phyloP scores from a whole-genome alignment of 2,329 filamentous ascomycete species.

The Fusarium sacchari region DNA sequence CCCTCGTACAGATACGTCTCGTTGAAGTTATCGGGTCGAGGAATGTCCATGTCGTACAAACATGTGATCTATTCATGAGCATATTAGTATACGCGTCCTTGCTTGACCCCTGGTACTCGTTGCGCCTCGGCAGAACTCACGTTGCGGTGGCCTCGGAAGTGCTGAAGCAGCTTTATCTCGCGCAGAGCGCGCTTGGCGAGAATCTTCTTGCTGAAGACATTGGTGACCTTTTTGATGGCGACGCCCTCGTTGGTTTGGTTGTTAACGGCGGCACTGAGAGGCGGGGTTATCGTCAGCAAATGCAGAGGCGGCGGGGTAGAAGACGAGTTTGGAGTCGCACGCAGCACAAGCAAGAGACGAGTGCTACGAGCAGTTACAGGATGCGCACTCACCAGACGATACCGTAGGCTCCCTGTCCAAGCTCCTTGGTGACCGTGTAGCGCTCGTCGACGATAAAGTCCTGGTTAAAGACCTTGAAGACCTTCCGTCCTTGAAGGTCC shows the following conservation, averaged over 20 bases:
- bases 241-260: constrained; percentile 90
- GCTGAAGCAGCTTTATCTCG: constrained; percentile 98
- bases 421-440: constrained; percentile 98
- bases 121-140: constrained; percentile 59
- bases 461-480: constrained; percentile 99
- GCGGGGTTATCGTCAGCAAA: constrained; percentile 44
- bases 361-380: not conserved
- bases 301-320: constrained; percentile 45
- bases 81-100: constrained; percentile 30
- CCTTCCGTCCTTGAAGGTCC: constrained; percentile 73
- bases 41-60: constrained; percentile 99
- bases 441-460: constrained; percentile 98
- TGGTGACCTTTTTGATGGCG: constrained; percentile 99
- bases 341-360: constrained; percentile 25
- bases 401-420: constrained; percentile 97
- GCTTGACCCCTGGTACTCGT: not conserved
- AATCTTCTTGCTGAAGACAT: constrained; percentile 99
- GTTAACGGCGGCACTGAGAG: constrained; percentile 86
- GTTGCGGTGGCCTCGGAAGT: constrained; percentile 92
- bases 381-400: constrained; percentile 85
- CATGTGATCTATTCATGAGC: constrained; percentile 82
- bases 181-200: constrained; percentile 96
- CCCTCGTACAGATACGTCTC: constrained; percentile 99
- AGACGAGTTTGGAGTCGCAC: constrained; percentile 13
- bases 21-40: constrained; percentile 96